Conservation (phyloP, 257 asterid genomes). For the Nicotiana benthamiana region DNA sequence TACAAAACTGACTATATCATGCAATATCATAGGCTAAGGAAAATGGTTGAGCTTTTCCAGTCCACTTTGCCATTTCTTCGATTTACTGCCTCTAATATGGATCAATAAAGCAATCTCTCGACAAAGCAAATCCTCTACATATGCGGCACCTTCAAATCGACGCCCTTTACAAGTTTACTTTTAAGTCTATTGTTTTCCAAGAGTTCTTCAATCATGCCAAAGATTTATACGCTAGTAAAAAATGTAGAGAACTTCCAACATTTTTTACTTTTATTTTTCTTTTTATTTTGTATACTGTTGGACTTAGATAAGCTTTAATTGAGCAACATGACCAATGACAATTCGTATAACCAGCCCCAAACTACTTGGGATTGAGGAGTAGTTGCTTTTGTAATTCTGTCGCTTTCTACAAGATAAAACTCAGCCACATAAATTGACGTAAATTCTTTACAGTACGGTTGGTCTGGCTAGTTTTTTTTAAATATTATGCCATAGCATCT, state of each 20-base stretch:
- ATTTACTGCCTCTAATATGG: too few relatives aligned
- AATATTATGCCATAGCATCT: neutral
- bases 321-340: neutral
- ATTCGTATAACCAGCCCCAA: neutral
- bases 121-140: too few relatives aligned
- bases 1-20: too few relatives aligned
- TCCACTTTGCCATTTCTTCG: too few relatives aligned
- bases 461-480: neutral
- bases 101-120: too few relatives aligned
- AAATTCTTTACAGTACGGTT: neutral
- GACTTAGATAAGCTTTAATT: neutral
- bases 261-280: neutral
- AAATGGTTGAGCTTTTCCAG: too few relatives aligned
- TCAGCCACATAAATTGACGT: conserved; percentile 1
- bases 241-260: neutral
- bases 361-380: neutral
- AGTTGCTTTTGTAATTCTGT: neutral
- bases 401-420: neutral
- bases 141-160: too few relatives aligned
- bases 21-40: too few relatives aligned
- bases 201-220: neutral
- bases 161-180: neutral
- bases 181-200: neutral
- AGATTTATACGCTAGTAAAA: neutral
- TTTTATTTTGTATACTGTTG: neutral